Evolutionary conservation across 2,329 filamentous ascomycete genomes (phyloP).

Genomic region (Helicocarpus griseus): DNA sequence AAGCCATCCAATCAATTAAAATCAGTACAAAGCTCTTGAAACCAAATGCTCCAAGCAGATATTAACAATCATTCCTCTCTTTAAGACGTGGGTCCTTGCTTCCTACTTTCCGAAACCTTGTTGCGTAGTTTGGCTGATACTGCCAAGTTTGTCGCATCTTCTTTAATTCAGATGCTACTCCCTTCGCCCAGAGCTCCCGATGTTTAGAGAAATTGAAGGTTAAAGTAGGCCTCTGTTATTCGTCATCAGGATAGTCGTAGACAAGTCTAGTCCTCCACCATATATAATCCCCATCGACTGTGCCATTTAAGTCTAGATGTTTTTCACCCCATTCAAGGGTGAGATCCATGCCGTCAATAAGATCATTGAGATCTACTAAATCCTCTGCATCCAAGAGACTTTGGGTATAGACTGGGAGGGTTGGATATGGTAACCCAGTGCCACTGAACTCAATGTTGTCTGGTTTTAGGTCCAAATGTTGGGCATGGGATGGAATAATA

Average conservation of each 20-base stretch:
- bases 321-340: slow-evolving; percentile 15
- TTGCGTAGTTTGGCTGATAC: neutral
- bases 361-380: slow-evolving; percentile 11
- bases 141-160: neutral
- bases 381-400: slow-evolving; percentile 16
- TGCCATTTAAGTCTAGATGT: slow-evolving; percentile 9
- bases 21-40: too few relatives aligned
- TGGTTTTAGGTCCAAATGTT: too few relatives aligned
- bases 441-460: too few relatives aligned
- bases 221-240: too few relatives aligned
- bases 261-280: too few relatives aligned
- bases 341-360: slow-evolving; percentile 18
- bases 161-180: neutral
- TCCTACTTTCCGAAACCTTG: neutral
- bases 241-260: too few relatives aligned
- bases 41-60: too few relatives aligned
- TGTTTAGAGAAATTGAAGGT: neutral
- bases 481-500: too few relatives aligned
- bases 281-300: slow-evolving; percentile 5
- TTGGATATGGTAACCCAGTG: slow-evolving; percentile 16
- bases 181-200: neutral
- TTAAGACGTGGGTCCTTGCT: neutral
- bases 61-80: too few relatives aligned
- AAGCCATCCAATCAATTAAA: too few relatives aligned
- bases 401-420: slow-evolving; percentile 14